Percentiles rank a stretch among this genome's conserved stretches.
phyloP scores from a whole-genome alignment of 805 yeast species.

The Saccharomycopsis babjevae region DNA sequence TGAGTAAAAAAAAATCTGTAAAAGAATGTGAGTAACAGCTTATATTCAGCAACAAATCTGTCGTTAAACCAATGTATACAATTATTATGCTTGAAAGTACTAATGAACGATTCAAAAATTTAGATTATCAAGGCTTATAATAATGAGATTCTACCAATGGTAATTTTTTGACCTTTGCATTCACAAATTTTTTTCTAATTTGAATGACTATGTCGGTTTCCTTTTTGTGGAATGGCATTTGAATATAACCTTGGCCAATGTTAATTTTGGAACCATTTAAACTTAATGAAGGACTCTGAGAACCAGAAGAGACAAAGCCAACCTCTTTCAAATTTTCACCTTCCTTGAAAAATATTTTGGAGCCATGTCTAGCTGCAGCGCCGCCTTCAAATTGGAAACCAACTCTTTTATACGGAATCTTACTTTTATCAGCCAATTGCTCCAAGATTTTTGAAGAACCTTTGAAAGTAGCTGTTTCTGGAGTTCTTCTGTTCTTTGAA shows the following conservation, averaged over 20 bases:
- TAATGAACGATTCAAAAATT: background rate
- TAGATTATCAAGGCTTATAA: constrained; percentile 32
- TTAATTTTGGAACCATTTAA: constrained; percentile 40
- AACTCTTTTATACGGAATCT: constrained; percentile 51
- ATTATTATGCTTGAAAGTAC: background rate
- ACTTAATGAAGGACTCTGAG: constrained; percentile 56
- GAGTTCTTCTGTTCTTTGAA: constrained; percentile 64
- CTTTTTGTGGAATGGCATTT: constrained; percentile 57
- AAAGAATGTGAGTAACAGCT: no score
- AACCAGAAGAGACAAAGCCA: constrained; percentile 46
- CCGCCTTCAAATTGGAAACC: constrained; percentile 64
- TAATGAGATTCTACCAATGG: constrained; percentile 77
- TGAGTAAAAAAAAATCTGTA: no score
- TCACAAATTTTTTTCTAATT: constrained; percentile 74
- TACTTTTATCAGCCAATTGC: constrained; percentile 59
- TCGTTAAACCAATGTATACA: background rate
- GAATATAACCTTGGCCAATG: constrained; percentile 84
- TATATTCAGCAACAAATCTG: no score
- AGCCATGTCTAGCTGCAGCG: constrained; percentile 86
- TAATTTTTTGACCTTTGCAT: constrained; percentile 66
- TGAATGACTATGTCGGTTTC: constrained; percentile 68
- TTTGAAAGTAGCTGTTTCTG: constrained; percentile 46
- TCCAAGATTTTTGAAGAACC: constrained; percentile 62
- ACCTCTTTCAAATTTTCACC: constrained; percentile 37
- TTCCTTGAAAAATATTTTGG: constrained; percentile 46